Evolutionary conservation across 345 rosid genomes (phyloP), one percentile per base, ranked within the genome.

Genomic region (Aquilaria sinensis): DNA sequence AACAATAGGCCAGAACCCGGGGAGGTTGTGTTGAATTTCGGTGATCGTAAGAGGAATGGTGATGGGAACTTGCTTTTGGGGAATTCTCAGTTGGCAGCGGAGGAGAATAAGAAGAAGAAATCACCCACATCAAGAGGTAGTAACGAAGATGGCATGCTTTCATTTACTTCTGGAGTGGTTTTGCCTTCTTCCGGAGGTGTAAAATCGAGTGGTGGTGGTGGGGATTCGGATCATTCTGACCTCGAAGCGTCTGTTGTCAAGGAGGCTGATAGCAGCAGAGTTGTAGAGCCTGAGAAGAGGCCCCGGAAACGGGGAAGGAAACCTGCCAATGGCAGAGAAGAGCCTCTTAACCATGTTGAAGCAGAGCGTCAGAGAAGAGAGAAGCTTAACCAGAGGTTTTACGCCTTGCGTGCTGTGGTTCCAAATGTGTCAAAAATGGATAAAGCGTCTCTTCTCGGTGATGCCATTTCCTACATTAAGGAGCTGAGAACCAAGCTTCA

Each of bases 301-400:
- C 96, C 94, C 0, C 57, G 92, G 10, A 93, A 93, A 61, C 85
- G 96, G 6, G 99, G 99, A 12, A 76, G 99, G 48, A 95, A 95
- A 65, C 99, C 99, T 0, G 99, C 99, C 0, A 93, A 90, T 49
- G 98, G 98, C 14, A 73, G 98, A 73, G 97, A 93, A 70, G 98
- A 93, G 77, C 98, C 97, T 0, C 61, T 93, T 78, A 93, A 93
- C 72, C 98, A 93, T 46, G 98, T 93, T 0, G 98, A 93, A 66
- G 98, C 98, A 37, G 98, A 93, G 85, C 84, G 98, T 56, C 98
- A 93, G 69, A 88, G 98, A 78, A 81, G 97, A 62, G 97, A 93
- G 89, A 93, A 90, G 83, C 85, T 93, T 46, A 93, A 93, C 68
- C 97, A 90, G 72, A 77, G 78, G 70, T 90, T 93, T 70, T 93